Evolutionary conservation across 108 stramenopile genomes (phyloP).

Genomic region (Pelagomonas calceolata): DNA sequence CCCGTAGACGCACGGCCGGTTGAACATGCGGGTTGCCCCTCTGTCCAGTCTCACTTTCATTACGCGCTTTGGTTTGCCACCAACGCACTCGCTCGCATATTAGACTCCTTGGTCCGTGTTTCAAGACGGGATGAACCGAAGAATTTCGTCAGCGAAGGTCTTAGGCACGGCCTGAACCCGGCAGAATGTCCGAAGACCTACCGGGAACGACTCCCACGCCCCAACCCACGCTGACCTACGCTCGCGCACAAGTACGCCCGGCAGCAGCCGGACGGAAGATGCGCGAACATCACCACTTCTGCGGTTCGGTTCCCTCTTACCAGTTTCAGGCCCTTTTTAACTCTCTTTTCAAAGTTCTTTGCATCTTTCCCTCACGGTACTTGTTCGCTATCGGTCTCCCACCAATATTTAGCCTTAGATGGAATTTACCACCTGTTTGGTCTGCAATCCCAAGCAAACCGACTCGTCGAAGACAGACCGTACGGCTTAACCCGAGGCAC

Average conservation of each 20-base stretch:
- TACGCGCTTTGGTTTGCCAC: slow-evolving; percentile 75
- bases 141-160: slow-evolving; percentile 61
- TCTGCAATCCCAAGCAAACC: slow-evolving; percentile 91
- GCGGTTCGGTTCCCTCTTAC: slow-evolving; percentile 84
- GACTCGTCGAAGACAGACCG: slow-evolving; percentile 69
- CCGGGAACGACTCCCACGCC: slow-evolving; percentile 32
- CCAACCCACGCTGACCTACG: slow-evolving; percentile 45
- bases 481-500: slow-evolving; percentile 42
- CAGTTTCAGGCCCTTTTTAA: slow-evolving; percentile 96
- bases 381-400: slow-evolving; percentile 89
- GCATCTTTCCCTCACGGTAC: slow-evolving; percentile 88
- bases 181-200: slow-evolving; percentile 23
- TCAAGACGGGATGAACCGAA: slow-evolving; percentile 86
- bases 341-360: slow-evolving; percentile 97
- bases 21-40: slow-evolving; percentile 60
- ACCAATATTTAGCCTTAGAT: slow-evolving; percentile 88
- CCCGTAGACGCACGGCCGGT: slow-evolving; percentile 70
- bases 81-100: slow-evolving; percentile 80
- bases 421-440: slow-evolving; percentile 89
- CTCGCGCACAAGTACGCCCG: slow-evolving; percentile 48
- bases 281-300: slow-evolving; percentile 55
- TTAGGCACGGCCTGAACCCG: slow-evolving; percentile 40
- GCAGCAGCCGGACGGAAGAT: slow-evolving; percentile 48
- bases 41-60: slow-evolving; percentile 81
- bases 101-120: slow-evolving; percentile 94